Conservation (phyloP, 306 rosid species). For the Cucurbita pepo region DNA sequence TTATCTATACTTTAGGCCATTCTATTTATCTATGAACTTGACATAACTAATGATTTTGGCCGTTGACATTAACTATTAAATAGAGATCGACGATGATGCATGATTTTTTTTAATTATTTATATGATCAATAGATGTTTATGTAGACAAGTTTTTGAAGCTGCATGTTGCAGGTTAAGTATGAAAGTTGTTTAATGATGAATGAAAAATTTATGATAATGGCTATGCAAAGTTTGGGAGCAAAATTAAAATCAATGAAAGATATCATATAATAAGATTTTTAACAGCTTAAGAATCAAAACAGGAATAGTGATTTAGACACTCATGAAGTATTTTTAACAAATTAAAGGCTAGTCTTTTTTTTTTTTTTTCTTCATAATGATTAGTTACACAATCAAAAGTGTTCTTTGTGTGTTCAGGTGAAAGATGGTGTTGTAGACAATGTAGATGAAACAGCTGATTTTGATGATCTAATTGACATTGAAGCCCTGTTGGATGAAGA, state of each 20-base stretch:
- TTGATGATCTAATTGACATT: slow-evolving; percentile 26
- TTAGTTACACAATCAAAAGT: not conserved
- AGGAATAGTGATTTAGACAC: not conserved
- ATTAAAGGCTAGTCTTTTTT: not conserved
- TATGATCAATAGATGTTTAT: too few relatives aligned
- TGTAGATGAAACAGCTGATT: slow-evolving; percentile 26
- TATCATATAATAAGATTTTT: not conserved
- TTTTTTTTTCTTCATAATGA: not conserved
- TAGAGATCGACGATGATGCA: too few relatives aligned
- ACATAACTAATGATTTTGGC: too few relatives aligned
- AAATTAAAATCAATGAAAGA: not conserved
- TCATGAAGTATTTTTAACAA: not conserved
- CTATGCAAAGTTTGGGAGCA: not conserved
- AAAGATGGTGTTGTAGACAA: slow-evolving; percentile 8
- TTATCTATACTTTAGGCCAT: too few relatives aligned
- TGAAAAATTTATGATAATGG: too few relatives aligned
- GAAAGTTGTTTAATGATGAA: not conserved
- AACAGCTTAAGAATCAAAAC: not conserved
- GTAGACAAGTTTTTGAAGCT: too few relatives aligned
- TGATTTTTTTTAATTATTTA: too few relatives aligned
- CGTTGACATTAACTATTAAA: too few relatives aligned
- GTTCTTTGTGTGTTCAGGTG: slow-evolving; percentile 22
- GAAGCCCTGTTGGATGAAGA: slow-evolving; percentile 47
- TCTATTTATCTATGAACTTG: too few relatives aligned
- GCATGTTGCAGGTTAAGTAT: too few relatives aligned